A percentile compares a stretch with the other conserved stretches of the same genome.
Evolutionary conservation across 352 stramenopile species (phyloP).

Genomic region (Pythium aquatile): DNA sequence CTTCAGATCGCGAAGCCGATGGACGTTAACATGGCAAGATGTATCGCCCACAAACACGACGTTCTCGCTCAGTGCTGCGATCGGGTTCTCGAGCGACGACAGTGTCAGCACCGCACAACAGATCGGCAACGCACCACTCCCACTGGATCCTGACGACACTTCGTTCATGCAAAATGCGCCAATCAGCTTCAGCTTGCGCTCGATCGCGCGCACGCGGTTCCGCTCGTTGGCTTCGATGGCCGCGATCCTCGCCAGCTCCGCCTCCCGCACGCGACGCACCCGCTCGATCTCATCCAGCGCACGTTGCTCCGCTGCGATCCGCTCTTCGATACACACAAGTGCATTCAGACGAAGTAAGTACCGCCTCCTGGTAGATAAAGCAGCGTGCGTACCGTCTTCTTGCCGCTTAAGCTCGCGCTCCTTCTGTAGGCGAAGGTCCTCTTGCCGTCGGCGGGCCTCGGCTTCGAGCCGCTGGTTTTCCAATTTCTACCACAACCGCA

Average conservation of each 20-base stretch:
- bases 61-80: slow-evolving; percentile 26
- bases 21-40: slow-evolving; percentile 29
- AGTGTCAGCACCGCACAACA: slow-evolving; percentile 25
- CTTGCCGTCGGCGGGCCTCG: slow-evolving; percentile 43
- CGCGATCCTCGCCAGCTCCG: slow-evolving; percentile 42
- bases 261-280: slow-evolving; percentile 21
- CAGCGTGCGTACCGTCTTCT: slow-evolving; percentile 36
- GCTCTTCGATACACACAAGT: slow-evolving; percentile 25
- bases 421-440: slow-evolving; percentile 39
- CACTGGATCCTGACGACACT: slow-evolving; percentile 13
- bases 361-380: no score
- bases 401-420: slow-evolving; percentile 45
- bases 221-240: slow-evolving; percentile 41
- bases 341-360: not conserved
- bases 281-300: slow-evolving; percentile 36
- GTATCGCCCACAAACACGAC: slow-evolving; percentile 44
- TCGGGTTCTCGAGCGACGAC: slow-evolving; percentile 16
- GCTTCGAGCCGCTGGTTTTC: slow-evolving; percentile 68
- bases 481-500: slow-evolving; percentile 44
- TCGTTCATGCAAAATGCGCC: slow-evolving; percentile 50
- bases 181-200: slow-evolving; percentile 45
- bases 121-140: slow-evolving; percentile 12
- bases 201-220: slow-evolving; percentile 32
- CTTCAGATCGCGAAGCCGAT: slow-evolving; percentile 28
- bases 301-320: slow-evolving; percentile 35